A percentile compares a stretch with the other conserved stretches of the same genome.
Conservation (phyloP, 202 grass and related monocot genomes). For the Carex arenaria region DNA sequence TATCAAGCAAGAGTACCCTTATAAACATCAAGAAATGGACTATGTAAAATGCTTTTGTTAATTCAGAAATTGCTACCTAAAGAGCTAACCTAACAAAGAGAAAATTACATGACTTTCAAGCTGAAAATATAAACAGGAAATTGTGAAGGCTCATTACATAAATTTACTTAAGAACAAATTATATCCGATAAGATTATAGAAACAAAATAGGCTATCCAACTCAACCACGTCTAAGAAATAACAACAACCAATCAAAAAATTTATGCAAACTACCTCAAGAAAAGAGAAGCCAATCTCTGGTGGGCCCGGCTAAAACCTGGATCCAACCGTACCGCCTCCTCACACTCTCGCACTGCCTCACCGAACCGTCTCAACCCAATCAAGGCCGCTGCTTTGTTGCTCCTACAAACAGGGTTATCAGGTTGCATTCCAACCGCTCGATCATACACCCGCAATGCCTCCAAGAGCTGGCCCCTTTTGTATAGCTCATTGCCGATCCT, state of each 20-base stretch:
- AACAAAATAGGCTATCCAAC: background rate
- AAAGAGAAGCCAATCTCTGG: slow-evolving; percentile 72
- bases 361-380: slow-evolving; percentile 58
- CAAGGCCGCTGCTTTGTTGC: slow-evolving; percentile 88
- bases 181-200: background rate
- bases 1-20: background rate
- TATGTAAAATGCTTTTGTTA: background rate
- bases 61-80: background rate
- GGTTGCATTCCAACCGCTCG: slow-evolving; percentile 66
- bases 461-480: slow-evolving; percentile 67
- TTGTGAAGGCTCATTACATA: background rate
- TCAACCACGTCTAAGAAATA: background rate
- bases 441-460: slow-evolving; percentile 79
- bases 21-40: background rate
- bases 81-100: background rate
- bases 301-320: slow-evolving; percentile 70
- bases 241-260: background rate
- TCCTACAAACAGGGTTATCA: slow-evolving; percentile 69
- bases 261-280: slow-evolving; percentile 47
- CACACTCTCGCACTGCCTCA: slow-evolving; percentile 84
- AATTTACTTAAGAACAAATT: background rate
- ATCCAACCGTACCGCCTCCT: slow-evolving; percentile 82
- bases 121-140: background rate
- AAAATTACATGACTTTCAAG: background rate
- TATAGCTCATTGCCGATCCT: slow-evolving; percentile 80